phyloP scores from a whole-genome alignment of 176 grass and related monocot genomes.

The Metroxylon sagu region DNA sequence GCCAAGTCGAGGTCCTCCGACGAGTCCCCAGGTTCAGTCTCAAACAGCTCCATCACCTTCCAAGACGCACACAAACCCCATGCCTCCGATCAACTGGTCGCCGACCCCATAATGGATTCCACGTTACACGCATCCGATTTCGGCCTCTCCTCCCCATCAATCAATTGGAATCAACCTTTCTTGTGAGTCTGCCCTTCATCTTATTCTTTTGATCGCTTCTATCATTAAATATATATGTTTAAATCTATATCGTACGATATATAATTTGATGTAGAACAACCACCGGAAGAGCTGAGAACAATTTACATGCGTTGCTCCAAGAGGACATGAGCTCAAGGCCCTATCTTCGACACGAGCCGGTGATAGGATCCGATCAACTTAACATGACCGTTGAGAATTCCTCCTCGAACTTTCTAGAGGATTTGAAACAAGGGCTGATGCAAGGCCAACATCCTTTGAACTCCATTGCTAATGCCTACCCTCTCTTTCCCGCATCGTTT shows the following conservation, averaged over 20 bases:
- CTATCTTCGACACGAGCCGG: too few species aligned
- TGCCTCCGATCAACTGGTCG: not conserved
- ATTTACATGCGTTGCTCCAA: conserved; percentile 1
- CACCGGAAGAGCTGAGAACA: not conserved
- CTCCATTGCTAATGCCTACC: not conserved
- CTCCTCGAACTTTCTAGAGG: not conserved
- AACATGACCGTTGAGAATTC: too few species aligned
- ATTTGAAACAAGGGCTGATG: not conserved
- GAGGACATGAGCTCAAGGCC: not conserved
- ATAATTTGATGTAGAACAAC: not conserved
- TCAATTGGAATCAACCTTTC: conserved; percentile 54
- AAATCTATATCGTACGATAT: not conserved
- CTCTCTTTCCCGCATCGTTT: not conserved
- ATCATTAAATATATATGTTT: not conserved
- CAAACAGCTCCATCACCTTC: conserved; percentile 40
- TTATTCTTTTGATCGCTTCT: too few species aligned
- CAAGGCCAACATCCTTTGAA: not conserved
- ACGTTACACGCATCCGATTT: conserved; percentile 23
- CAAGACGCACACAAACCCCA: conserved; percentile 22
- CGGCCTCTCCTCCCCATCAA: conserved; percentile 23
- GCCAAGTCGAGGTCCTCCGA: conserved; percentile 14
- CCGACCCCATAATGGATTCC: not conserved
- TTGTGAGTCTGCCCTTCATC: conserved; percentile 29
- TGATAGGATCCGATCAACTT: too few species aligned
- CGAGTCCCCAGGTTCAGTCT: conserved; percentile 19